Base-by-base conservation (phyloP, 768 basidiomycete genomes). In the Mycena belliarum region DNA sequence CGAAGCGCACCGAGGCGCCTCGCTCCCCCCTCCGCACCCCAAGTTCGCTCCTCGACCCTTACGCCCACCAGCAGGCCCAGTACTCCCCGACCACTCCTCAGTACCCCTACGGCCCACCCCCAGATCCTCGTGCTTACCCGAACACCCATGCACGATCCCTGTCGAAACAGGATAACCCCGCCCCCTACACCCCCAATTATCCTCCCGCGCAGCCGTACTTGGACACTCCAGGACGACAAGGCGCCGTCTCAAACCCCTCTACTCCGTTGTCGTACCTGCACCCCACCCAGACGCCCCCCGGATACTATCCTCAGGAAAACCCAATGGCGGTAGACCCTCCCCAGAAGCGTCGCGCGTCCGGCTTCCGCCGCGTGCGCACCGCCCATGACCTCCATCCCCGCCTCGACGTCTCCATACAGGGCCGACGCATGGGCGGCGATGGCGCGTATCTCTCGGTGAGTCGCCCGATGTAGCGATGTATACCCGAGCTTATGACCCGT, bases 391-490 rank as follows among this genome's bases (percentile, higher is more conserved):
- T 96, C 29, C 83, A 86, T 54, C 92, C 95, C 46, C 82, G 85
- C 55, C 76, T 88, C 63, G 89, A 89, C 71, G 67, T 71, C 23
- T 78, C 82, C 47, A 81, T 87, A 15, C 64, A 75, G 9, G 90
- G 86, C 21, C 82, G 94, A 66, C 79, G 95, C 52, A 88, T 95
- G 73, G 89, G 90, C 65, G 77, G 86, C 42, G 85, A 79, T 63
- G 92, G 92, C 14, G 71, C 69, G n/a, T 89, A 84, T 71, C 76
- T 98, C 53, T 93, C 93, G 66, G 94, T 96, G 5, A n/a, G 45
- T 71, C 66, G 93, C 29, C 29, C 29, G 29, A 32, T 32, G 7
- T 6, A 12, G 6, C 29, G 29, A 32, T 32, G n/a, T n/a, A n/a
- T n/a, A n/a, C n/a, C n/a, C 29, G 7, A 32, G 29, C 29, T 32